These are phyloP conservation scores for Colletotrichum tropicale DNA, from an alignment of 2,329 filamentous ascomycete species.

Conservation along the genomic window DNA sequence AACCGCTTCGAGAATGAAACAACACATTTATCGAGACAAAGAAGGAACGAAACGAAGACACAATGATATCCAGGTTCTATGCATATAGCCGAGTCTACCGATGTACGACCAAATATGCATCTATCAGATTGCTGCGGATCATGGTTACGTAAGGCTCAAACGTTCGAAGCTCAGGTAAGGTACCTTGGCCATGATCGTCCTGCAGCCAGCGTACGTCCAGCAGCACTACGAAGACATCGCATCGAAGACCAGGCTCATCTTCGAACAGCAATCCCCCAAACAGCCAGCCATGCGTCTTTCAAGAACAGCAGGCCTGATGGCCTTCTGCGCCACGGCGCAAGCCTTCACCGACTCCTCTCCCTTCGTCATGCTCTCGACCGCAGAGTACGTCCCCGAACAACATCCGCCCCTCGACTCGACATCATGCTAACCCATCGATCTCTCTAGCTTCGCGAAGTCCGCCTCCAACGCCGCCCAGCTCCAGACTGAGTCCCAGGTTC, in stretches of 20 bases:
- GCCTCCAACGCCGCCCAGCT: conserved; percentile 43
- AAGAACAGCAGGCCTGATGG: conserved; percentile 53
- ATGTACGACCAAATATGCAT: background rate
- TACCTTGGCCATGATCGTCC: background rate
- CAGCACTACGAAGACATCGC: conserved; percentile 12
- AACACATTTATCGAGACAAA: background rate
- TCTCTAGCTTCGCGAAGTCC: conserved; percentile 36
- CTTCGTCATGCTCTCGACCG: conserved; percentile 86
- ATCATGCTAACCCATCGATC: background rate
- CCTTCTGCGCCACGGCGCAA: conserved; percentile 61
- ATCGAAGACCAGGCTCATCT: conserved; percentile 1
- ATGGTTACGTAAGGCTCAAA: background rate
- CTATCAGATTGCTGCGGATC: background rate
- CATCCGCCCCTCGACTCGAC: background rate
- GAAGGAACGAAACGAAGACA: background rate
- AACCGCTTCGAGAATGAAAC: background rate
- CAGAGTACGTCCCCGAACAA: conserved; percentile 63
- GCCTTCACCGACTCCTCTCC: conserved; percentile 89
- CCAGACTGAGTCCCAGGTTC: conserved; percentile 51
- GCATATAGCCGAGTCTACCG: background rate
- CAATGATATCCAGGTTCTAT: background rate
- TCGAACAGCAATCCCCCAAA: conserved; percentile 1
- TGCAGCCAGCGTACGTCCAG: background rate
- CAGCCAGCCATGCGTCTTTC: conserved; percentile 57
- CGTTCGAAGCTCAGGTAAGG: background rate